Conservation (phyloP, 2,329 filamentous ascomycete species). For the Fusarium avenaceum region DNA sequence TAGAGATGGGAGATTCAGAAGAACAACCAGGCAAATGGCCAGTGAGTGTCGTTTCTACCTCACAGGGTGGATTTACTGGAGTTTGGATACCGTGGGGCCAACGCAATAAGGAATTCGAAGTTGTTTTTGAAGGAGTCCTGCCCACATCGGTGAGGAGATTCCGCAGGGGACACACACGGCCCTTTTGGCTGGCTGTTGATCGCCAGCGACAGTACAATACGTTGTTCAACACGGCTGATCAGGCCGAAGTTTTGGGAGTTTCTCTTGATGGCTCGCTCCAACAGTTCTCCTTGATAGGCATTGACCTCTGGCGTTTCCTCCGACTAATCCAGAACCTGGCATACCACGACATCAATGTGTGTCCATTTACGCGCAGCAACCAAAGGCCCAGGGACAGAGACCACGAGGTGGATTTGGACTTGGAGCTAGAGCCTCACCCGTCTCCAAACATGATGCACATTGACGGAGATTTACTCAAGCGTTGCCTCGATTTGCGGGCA, state of each 20-base stretch:
- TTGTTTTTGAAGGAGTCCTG: constrained; percentile 70
- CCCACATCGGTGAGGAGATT: constrained; percentile 70
- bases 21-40: constrained; percentile 52
- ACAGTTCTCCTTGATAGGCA: constrained; percentile 75
- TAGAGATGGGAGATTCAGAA: constrained; percentile 58
- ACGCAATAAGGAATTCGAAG: constrained; percentile 57
- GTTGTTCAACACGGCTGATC: constrained; percentile 59
- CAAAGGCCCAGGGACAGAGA: constrained; percentile 18
- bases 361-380: constrained; percentile 58
- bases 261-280: constrained; percentile 78
- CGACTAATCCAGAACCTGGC: constrained; percentile 80
- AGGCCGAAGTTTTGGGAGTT: constrained; percentile 71
- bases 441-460: constrained; percentile 70
- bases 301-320: constrained; percentile 76
- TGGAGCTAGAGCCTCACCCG: constrained; percentile 52
- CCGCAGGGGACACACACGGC: constrained; percentile 65
- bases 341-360: constrained; percentile 61
- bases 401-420: constrained; percentile 38
- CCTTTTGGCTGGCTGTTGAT: constrained; percentile 61
- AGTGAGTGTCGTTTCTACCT: constrained; percentile 63
- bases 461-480: constrained; percentile 74
- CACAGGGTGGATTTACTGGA: constrained; percentile 62
- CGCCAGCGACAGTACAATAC: constrained; percentile 58
- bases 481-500: constrained; percentile 63
- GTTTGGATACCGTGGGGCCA: constrained; percentile 64